Percentiles rank a stretch among this genome's conserved stretches.
phyloP scores from a whole-genome alignment of 176 grass and related monocot genomes.

The Rhipidocladum racemiflorum region DNA sequence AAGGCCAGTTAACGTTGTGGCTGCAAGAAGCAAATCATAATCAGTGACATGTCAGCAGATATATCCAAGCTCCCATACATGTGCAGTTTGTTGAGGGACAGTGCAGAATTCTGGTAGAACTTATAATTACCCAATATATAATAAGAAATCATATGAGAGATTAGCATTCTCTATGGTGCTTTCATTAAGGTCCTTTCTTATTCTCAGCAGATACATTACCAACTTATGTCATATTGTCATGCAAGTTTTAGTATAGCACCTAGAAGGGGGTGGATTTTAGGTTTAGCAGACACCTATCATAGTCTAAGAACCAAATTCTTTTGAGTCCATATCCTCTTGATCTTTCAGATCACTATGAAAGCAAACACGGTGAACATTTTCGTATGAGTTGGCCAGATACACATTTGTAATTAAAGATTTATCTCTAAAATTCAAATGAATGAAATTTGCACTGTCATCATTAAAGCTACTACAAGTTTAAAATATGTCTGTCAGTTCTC shows the following conservation, averaged over 20 bases:
- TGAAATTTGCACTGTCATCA: not conserved
- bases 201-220: not conserved
- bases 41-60: not conserved
- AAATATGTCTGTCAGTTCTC: not conserved
- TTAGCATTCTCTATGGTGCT: not conserved
- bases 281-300: not conserved
- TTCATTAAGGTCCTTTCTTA: not conserved
- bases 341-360: not conserved
- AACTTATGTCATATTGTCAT: not conserved
- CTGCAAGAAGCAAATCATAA: conserved; percentile 44
- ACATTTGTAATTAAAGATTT: not conserved
- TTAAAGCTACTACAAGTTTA: not conserved
- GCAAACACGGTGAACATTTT: not conserved
- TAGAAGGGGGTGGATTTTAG: not conserved
- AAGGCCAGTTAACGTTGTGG: conserved; percentile 81
- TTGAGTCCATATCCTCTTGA: not conserved
- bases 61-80: not conserved
- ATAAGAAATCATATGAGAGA: not conserved
- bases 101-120: not conserved
- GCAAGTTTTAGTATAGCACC: not conserved
- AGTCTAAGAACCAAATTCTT: not conserved
- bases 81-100: conserved; percentile 7
- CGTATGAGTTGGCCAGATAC: not conserved
- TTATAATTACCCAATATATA: not conserved
- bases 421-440: not conserved